Evolutionary conservation across 352 stramenopile genomes (phyloP).

Genomic region (Pythium dissotocum): DNA sequence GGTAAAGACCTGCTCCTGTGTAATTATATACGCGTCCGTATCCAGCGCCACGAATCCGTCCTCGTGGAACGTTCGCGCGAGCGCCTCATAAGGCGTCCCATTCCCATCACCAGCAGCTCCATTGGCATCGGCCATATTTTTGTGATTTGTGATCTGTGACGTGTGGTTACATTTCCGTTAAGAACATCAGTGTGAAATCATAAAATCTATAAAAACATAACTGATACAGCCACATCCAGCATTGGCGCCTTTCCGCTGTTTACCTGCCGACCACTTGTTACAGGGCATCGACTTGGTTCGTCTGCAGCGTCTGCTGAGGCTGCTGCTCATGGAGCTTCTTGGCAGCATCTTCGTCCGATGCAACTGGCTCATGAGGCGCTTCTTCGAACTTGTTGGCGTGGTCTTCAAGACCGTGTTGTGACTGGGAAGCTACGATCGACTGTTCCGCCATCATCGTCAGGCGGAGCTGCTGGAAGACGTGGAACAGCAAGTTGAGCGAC

Average conservation of each 20-base stretch:
- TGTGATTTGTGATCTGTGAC: not conserved
- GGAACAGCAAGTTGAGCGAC: constrained; percentile 43
- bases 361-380: not conserved
- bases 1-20: not conserved
- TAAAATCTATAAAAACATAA: not conserved
- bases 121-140: not conserved
- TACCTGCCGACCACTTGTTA: not conserved
- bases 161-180: not conserved
- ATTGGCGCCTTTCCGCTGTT: not conserved
- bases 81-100: not conserved
- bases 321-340: not conserved
- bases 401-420: too few relatives aligned
- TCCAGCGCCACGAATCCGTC: constrained; percentile 54
- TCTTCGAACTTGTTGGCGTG: not conserved
- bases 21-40: not conserved
- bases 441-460: constrained; percentile 11
- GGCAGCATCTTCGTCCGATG: not conserved
- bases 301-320: not conserved
- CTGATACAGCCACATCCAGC: constrained; percentile 4
- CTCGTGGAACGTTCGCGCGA: constrained; percentile 34
- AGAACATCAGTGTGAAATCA: not conserved
- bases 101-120: not conserved
- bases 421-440: not conserved
- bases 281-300: not conserved
- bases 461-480: constrained; percentile 20